These are phyloP conservation scores for Ploettnerulaceae sp. DNA, from an alignment of 2,329 filamentous ascomycete species.

Conservation along the genomic window DNA sequence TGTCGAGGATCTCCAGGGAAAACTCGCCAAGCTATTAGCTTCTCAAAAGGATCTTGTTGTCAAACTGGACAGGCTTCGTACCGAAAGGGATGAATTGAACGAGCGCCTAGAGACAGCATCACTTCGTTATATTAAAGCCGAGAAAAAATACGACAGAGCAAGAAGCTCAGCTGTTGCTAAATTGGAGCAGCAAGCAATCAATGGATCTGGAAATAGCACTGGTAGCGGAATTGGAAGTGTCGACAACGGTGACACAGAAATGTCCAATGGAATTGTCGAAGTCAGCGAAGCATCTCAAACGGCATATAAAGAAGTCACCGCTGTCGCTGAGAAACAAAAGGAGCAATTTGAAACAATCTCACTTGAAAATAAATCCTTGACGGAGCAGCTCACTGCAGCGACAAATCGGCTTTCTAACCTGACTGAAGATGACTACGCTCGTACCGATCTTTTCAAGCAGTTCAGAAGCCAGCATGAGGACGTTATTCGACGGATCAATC, in stretches of 20 bases:
- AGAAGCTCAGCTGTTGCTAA: conserved; percentile 89
- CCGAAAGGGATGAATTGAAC: conserved; percentile 79
- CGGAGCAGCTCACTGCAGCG: conserved; percentile 74
- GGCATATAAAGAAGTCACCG: conserved; percentile 71
- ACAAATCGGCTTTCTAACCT: conserved; percentile 64
- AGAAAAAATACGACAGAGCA: conserved; percentile 86
- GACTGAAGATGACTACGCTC: conserved; percentile 88
- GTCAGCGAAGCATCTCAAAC: conserved; percentile 65
- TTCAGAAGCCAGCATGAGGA: conserved; percentile 89
- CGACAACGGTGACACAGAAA: conserved; percentile 37
- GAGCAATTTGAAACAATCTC: conserved; percentile 79
- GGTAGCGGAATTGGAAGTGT: conserved; percentile 39
- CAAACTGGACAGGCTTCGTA: conserved; percentile 68
- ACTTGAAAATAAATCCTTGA: conserved; percentile 66
- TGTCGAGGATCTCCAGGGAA: conserved; percentile 65
- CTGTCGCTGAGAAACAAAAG: conserved; percentile 76
- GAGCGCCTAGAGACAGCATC: conserved; percentile 86
- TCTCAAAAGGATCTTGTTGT: conserved; percentile 76
- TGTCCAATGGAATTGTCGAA: conserved; percentile 48
- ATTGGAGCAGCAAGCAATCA: conserved; percentile 81
- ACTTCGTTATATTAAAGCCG: conserved; percentile 86
- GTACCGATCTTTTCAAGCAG: conserved; percentile 89
- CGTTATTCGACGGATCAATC: conserved; percentile 85
- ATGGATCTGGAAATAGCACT: conserved; percentile 49
- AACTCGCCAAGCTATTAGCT: conserved; percentile 70